phyloP scores from a whole-genome alignment of 2,329 filamentous ascomycete species.

The Pyrenophora teres region DNA sequence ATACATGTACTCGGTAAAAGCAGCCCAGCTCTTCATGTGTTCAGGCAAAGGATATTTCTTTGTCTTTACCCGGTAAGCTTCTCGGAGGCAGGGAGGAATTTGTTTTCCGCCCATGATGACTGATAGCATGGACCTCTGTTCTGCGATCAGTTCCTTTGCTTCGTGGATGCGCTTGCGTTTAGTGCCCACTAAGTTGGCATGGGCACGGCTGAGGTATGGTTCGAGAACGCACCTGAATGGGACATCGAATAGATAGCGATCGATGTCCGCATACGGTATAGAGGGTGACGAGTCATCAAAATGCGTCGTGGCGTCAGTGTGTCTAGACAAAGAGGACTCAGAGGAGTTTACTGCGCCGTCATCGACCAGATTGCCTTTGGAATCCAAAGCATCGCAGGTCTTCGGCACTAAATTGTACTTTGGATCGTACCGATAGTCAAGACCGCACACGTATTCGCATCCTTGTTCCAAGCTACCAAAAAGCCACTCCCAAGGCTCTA shows the following conservation, averaged over 20 bases:
- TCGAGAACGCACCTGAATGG: not conserved
- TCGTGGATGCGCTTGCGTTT: conserved; percentile 3
- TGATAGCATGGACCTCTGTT: not conserved
- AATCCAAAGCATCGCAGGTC: not conserved
- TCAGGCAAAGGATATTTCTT: conserved; percentile 1
- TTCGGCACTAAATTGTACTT: not conserved
- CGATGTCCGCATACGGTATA: conserved; percentile 4
- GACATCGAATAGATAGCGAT: conserved; percentile 5
- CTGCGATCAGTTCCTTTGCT: conserved; percentile 3
- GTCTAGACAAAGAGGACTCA: too few species aligned
- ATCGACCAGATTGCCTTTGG: not conserved
- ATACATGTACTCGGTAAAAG: not conserved
- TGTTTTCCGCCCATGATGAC: conserved; percentile 9
- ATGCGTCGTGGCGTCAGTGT: too few species aligned
- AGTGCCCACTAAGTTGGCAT: not conserved
- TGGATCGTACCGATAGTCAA: conserved; percentile 3
- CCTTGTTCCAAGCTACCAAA: conserved; percentile 9
- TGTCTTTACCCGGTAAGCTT: not conserved
- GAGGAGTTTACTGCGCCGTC: not conserved
- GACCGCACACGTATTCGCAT: conserved; percentile 13
- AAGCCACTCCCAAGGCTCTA: conserved; percentile 9
- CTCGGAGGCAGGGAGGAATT: conserved; percentile 5
- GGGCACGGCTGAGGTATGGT: not conserved
- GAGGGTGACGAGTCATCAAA: not conserved
- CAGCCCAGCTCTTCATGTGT: not conserved